Base-by-base conservation (phyloP, 257 asterid genomes). In the Solanum chilense region DNA sequence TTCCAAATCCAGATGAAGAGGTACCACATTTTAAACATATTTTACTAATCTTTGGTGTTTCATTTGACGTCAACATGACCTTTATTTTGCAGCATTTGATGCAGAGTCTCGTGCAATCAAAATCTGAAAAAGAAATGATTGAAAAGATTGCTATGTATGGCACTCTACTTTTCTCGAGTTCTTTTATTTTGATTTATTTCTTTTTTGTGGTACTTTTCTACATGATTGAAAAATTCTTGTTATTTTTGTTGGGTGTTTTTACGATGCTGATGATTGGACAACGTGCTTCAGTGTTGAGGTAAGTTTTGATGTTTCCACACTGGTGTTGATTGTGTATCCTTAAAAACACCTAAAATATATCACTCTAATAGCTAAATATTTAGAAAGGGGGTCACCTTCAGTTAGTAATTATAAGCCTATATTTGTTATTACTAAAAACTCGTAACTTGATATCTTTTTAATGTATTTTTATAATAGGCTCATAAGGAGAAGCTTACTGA, bases 141-240 rank as follows among this genome's bases (percentile, higher is more conserved):
- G 94, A 92, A 58, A 95, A 92, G 82, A 88, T 92, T 33, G 91
- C 98, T 25, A 70, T 47, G 98, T 95, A 91, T 80, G 86, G 21
- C 49, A 49, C 29, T 56, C 10, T 11, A 84, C 80, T 41, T 87
- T 25, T 29, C 11, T 52, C 20, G 42, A 80, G 33, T 85, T 86
- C 88, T 70, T 82, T 85, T 41, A 85, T 13, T 18, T 52, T 52
- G 60, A 52, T 83, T 83, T 86, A 69, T 88, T 52, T 18, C 90
- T 23, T 87, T 37, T 11, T 73, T 10, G 9, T 29, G 62, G 78
- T 82, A 33, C 12, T 21, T 64, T 45, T 49, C 27, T 45, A 29
- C 6, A n/a, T 47, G 68, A 31, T 37, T 68, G 60, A n/a, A 35
- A 49, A 5, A 16, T 45, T 49, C 37, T 35, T 35, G 9, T 77